Base-by-base conservation (phyloP, 2,329 filamentous ascomycete species). In the Beauveria sp. region DNA sequence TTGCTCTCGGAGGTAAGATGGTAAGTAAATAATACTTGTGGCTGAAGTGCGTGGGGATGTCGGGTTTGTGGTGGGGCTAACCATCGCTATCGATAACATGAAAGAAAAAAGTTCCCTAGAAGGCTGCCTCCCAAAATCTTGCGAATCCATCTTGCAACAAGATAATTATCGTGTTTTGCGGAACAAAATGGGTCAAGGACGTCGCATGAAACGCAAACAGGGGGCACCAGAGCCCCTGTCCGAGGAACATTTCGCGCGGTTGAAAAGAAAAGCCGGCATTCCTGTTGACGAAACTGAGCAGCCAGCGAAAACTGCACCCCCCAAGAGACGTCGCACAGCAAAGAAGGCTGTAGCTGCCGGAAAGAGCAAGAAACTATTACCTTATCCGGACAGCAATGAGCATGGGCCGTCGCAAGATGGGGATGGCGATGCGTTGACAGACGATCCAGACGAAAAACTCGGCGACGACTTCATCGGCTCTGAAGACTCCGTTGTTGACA, bases 171-270 rank as follows among this genome's bases (percentile, higher is more conserved):
- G 12, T 48, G 12, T 7, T 22, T 12, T 12, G 12, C 3, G 31
- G 9, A 50, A 4, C 51, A 60, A 53, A 71, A 96, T 96, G 93
- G 93, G 91, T 80, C 85, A 87, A 65, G 90, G 92, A 74, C 89
- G 92, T 74, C 91, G 93, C 70, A 96, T 97, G 88, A 90, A 93
- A 76, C 95, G 91, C 75, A 97, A 97, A 79, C 95, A 98, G 83
- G 93, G 92, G 61, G 82, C 88, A 66, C 95, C 95, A 60, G 85
- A 89, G 70, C 83, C 89, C 66, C 83, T 97, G 67, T 91, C 95
- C 66, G 91, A 96, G 72, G 84, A 86, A 66, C 85, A 89, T 70
- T 87, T 88, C 69, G 87, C 87, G 56, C 91, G 88, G 71, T 75
- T 88, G 64, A 97, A 98, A 84, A 86, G 93, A 73, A 98, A 98